A percentile compares a stretch with the other conserved stretches of the same genome.
phyloP scores from a whole-genome alignment of 2,329 filamentous ascomycete genomes.

The Aspergillus fijiensis region DNA sequence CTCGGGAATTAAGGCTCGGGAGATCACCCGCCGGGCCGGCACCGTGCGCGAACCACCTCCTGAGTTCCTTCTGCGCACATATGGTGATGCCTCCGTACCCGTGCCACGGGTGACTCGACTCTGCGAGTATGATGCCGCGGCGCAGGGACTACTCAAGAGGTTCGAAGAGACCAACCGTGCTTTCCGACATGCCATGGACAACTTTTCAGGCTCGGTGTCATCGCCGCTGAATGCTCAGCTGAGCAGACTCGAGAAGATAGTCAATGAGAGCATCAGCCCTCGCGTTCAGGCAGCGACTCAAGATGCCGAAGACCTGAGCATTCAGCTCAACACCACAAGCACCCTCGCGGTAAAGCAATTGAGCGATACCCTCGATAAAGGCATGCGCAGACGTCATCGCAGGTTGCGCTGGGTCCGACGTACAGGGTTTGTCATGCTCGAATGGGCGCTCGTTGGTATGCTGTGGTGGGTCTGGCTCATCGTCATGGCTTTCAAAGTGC shows the following conservation, averaged over 20 bases:
- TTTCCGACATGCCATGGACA: slow-evolving; percentile 46
- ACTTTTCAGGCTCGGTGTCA: slow-evolving; percentile 48
- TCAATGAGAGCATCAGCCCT: slow-evolving; percentile 53
- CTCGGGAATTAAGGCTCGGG: slow-evolving; percentile 85
- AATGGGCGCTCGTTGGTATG: slow-evolving; percentile 82
- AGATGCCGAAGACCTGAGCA: slow-evolving; percentile 74
- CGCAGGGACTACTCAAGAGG: slow-evolving; percentile 50
- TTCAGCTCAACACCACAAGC: slow-evolving; percentile 72
- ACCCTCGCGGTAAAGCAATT: slow-evolving; percentile 78
- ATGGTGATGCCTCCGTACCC: slow-evolving; percentile 26
- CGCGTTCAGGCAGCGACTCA: slow-evolving; percentile 69
- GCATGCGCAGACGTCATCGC: slow-evolving; percentile 70
- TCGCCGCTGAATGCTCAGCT: slow-evolving; percentile 47
- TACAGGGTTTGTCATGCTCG: slow-evolving; percentile 75
- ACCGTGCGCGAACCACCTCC: slow-evolving; percentile 41
- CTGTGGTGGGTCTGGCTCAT: slow-evolving; percentile 96
- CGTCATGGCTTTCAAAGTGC: slow-evolving; percentile 70
- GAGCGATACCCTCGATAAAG: slow-evolving; percentile 68
- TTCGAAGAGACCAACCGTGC: slow-evolving; percentile 48
- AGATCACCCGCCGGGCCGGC: slow-evolving; percentile 68
- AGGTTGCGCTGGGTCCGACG: slow-evolving; percentile 74
- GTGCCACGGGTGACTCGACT: slow-evolving; percentile 46
- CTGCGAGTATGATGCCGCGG: slow-evolving; percentile 56
- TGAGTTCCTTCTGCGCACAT: slow-evolving; percentile 34
- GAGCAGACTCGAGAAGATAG: slow-evolving; percentile 45